A percentile compares a stretch with the other conserved stretches of the same genome.
Evolutionary conservation across 306 rosid genomes (phyloP).

Genomic region (Lathyrus tuberosus): DNA sequence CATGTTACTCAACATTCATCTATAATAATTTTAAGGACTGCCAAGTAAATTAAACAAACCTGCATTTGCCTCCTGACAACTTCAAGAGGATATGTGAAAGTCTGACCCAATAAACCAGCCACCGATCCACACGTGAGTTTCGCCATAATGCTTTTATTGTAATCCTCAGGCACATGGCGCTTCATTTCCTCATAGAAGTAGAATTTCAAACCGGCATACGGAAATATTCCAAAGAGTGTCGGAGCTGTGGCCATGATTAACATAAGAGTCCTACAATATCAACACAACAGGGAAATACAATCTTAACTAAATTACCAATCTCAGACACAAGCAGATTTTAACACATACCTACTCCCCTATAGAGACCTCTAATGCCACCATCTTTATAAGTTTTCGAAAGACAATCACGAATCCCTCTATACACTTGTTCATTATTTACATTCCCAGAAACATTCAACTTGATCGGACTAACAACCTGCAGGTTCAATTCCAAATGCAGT

Average conservation of each 20-base stretch:
- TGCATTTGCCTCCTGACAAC: constrained; percentile 99
- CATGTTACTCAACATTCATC: constrained; percentile 26
- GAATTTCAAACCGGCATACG: constrained; percentile 95
- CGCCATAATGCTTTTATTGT: constrained; percentile 67
- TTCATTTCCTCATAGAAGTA: constrained; percentile 96
- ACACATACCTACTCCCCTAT: constrained; percentile 87
- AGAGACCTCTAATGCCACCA: constrained; percentile 85
- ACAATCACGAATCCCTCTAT: constrained; percentile 84
- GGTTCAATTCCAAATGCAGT: constrained; percentile 7
- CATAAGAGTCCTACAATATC: constrained; percentile 29
- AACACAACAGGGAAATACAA: constrained; percentile 42
- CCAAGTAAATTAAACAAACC: constrained; percentile 50
- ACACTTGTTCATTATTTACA: constrained; percentile 53
- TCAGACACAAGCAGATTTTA: constrained; percentile 23
- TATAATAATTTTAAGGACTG: constrained; percentile 17
- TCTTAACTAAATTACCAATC: constrained; percentile 22
- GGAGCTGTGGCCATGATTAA: constrained; percentile 70
- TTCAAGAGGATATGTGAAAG: constrained; percentile 95
- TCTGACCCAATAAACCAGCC: constrained; percentile 92
- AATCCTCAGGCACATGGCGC: constrained; percentile 79
- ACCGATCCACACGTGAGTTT: constrained; percentile 91
- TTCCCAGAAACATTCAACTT: constrained; percentile 51
- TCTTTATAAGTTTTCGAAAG: constrained; percentile 73
- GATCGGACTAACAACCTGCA: constrained; percentile 74
- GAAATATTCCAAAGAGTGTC: constrained; percentile 91